Evolutionary conservation across 345 rosid species (phyloP).

Genomic region (Camelina hispida): DNA sequence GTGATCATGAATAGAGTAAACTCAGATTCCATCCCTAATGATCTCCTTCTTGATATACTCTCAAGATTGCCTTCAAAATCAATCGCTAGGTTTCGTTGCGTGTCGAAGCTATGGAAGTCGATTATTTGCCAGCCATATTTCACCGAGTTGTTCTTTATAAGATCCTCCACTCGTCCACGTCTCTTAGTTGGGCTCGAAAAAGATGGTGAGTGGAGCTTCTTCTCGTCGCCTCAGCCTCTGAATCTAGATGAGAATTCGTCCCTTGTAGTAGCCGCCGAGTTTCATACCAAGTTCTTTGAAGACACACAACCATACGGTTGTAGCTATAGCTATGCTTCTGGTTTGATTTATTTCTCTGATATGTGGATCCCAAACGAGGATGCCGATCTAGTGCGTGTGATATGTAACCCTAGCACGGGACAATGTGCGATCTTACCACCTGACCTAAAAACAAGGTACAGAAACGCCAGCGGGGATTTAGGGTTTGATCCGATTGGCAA

Average conservation of each 20-base stretch:
- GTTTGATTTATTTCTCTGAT: too few relatives aligned
- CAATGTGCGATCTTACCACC: background rate
- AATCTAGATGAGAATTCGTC: background rate
- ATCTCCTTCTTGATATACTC: background rate
- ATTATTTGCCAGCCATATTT: background rate
- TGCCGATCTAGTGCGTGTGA: background rate
- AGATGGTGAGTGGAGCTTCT: background rate
- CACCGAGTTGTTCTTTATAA: background rate
- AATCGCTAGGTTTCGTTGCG: background rate
- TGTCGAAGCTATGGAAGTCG: slow-evolving; percentile 11
- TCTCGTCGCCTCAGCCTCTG: background rate
- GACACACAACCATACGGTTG: too few relatives aligned
- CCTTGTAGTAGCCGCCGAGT: background rate
- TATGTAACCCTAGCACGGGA: background rate
- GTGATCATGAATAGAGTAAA: background rate
- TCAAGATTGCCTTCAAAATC: slow-evolving; percentile 13
- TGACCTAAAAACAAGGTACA: background rate
- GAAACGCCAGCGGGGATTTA: background rate
- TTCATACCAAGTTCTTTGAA: background rate
- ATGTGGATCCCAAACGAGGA: background rate
- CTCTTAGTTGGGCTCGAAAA: background rate
- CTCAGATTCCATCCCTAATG: background rate
- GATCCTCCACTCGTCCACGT: background rate
- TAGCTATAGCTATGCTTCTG: too few relatives aligned
- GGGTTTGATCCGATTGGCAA: background rate